Evolutionary conservation across 148 eudicot genomes (phyloP).

Genomic region (Vaccinium myrtillus): DNA sequence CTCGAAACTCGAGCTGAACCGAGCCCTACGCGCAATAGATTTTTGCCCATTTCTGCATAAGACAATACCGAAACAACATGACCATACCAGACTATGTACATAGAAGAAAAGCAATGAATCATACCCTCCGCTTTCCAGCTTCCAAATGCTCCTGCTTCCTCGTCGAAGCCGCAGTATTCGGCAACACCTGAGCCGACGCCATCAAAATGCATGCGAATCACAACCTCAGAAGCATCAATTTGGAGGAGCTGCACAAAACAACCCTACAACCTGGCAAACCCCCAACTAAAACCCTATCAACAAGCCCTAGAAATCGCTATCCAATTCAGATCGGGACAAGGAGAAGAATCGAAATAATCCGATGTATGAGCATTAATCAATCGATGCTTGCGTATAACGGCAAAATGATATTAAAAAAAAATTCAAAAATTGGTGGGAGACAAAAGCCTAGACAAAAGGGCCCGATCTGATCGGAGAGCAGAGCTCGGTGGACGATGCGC

Average conservation of each 20-base stretch:
- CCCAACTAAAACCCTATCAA: background rate
- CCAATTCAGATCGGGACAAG: constrained; percentile 12
- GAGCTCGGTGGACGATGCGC: background rate
- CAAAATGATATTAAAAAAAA: background rate
- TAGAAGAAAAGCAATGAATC: background rate
- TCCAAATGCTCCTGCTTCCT: constrained; percentile 71
- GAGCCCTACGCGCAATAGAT: background rate
- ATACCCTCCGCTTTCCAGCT: constrained; percentile 80
- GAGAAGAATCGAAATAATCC: background rate
- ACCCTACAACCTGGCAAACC: background rate
- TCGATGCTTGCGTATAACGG: background rate
- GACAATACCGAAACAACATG: background rate
- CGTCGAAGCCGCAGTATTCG: constrained; percentile 30
- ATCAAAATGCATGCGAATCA: constrained; percentile 26
- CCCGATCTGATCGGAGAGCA: constrained; percentile 19
- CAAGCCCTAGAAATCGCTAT: background rate
- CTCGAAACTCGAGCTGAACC: too few relatives aligned
- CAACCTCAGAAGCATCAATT: constrained; percentile 12
- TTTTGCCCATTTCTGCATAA: background rate
- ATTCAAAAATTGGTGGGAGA: background rate
- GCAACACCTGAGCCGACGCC: constrained; percentile 65
- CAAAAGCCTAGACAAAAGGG: constrained; percentile 8
- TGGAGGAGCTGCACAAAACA: background rate
- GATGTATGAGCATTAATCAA: background rate
- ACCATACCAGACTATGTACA: background rate